Percentiles rank a stretch among this genome's conserved stretches.
Conservation (phyloP, 2,329 filamentous ascomycete genomes). For the Colletotrichum spinosum region DNA sequence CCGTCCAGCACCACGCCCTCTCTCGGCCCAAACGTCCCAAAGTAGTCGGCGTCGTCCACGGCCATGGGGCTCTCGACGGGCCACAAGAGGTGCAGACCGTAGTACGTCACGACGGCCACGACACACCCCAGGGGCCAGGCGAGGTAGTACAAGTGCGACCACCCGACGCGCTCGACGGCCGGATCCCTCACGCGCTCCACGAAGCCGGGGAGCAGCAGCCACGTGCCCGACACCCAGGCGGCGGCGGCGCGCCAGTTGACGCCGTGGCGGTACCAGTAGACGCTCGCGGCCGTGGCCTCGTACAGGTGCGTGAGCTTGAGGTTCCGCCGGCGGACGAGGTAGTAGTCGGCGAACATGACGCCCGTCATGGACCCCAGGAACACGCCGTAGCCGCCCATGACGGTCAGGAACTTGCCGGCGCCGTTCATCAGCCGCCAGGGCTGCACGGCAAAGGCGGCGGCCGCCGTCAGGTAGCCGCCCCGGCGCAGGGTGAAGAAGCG, state of each 20-base stretch:
- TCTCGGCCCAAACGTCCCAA: slow-evolving; percentile 42
- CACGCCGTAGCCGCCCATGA: slow-evolving; percentile 46
- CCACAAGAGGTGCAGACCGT: slow-evolving; percentile 36
- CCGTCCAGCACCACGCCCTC: slow-evolving; percentile 21
- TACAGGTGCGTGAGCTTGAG: slow-evolving; percentile 52
- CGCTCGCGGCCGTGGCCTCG: slow-evolving; percentile 29
- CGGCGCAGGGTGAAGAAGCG: slow-evolving; percentile 38
- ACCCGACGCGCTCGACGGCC: slow-evolving; percentile 35
- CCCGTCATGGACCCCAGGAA: slow-evolving; percentile 52
- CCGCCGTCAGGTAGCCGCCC: slow-evolving; percentile 38
- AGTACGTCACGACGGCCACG: slow-evolving; percentile 39
- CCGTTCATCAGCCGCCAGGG: slow-evolving; percentile 41
- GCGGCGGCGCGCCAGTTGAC: slow-evolving; percentile 40
- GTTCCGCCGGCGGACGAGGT: slow-evolving; percentile 47
- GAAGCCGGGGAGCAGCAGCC: slow-evolving; percentile 41
- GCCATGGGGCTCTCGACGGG: slow-evolving; percentile 38
- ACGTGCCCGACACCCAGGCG: slow-evolving; percentile 39
- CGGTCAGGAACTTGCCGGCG: slow-evolving; percentile 44
- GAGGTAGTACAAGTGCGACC: slow-evolving; percentile 45
- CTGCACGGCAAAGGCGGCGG: slow-evolving; percentile 41
- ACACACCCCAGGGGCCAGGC: slow-evolving; percentile 42
- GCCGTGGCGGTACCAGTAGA: slow-evolving; percentile 42
- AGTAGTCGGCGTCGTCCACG: slow-evolving; percentile 44
- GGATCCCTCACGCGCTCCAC: slow-evolving; percentile 40
- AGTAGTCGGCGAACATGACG: slow-evolving; percentile 51